Conservation (phyloP, 2,329 filamentous ascomycete species). For the Hypoxylon sp. region DNA sequence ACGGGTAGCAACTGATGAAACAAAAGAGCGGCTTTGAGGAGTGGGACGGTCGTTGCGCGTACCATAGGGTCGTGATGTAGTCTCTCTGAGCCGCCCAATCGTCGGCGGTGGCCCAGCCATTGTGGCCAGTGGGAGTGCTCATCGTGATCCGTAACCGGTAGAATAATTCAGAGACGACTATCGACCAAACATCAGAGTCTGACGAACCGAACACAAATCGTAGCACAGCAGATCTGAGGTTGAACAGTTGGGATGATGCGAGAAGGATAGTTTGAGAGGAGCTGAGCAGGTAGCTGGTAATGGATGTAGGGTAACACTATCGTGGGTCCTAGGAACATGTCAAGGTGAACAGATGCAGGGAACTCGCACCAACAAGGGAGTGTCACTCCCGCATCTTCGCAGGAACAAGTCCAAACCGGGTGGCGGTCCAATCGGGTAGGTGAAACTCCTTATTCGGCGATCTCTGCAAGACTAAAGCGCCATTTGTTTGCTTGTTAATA, state of each 20-base stretch:
- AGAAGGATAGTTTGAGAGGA: not conserved
- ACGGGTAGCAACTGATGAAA: not conserved
- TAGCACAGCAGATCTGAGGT: constrained; percentile 17
- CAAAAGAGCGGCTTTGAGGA: not conserved
- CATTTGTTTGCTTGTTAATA: constrained; percentile 9
- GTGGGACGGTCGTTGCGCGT: not conserved
- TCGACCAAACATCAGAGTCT: constrained; percentile 1
- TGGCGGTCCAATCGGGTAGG: constrained; percentile 29
- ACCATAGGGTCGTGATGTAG: constrained; percentile 46
- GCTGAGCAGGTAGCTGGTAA: not conserved
- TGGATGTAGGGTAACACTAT: constrained; percentile 23
- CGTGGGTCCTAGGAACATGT: not conserved
- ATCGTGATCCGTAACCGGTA: constrained; percentile 31
- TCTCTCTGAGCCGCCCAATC: constrained; percentile 47
- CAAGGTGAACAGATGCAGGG: constrained; percentile 12
- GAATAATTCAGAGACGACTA: constrained; percentile 7
- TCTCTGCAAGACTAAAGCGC: constrained; percentile 16
- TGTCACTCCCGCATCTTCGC: constrained; percentile 21
- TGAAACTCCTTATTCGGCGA: constrained; percentile 15
- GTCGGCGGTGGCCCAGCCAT: constrained; percentile 48
- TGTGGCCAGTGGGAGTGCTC: constrained; percentile 39
- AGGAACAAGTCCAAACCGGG: not conserved
- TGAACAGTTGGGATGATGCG: constrained; percentile 1
- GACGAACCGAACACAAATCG: constrained; percentile 10
- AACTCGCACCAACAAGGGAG: not conserved